Evolutionary conservation across 108 stramenopile species (phyloP).

Genomic region (Pseudonitzschia multistriata): DNA sequence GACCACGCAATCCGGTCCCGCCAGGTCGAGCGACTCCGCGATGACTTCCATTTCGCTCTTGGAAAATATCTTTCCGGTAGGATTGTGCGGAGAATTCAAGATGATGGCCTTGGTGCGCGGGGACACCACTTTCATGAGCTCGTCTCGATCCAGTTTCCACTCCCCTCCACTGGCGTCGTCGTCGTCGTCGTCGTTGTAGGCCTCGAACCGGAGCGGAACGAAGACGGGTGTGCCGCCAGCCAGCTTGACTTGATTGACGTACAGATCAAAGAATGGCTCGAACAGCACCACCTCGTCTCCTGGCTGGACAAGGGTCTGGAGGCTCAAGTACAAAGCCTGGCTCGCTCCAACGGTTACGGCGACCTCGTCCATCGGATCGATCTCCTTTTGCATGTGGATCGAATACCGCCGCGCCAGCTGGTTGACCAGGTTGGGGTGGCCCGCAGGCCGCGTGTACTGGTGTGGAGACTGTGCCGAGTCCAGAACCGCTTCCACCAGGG

Average conservation of each 20-base stretch:
- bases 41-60: constrained; percentile 85
- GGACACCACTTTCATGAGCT: constrained; percentile 72
- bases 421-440: constrained; percentile 89
- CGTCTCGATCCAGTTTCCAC: constrained; percentile 79
- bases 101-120: constrained; percentile 88
- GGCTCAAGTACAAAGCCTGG: constrained; percentile 84
- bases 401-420: constrained; percentile 87
- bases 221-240: constrained; percentile 81
- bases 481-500: constrained; percentile 62
- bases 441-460: constrained; percentile 96
- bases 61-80: constrained; percentile 96
- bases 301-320: constrained; percentile 83
- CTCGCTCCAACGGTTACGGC: constrained; percentile 95
- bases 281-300: constrained; percentile 95
- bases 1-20: constrained; percentile 74
- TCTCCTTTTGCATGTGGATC: constrained; percentile 71
- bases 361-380: constrained; percentile 85
- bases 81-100: constrained; percentile 98
- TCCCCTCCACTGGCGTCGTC: constrained; percentile 60
- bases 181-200: constrained; percentile 37
- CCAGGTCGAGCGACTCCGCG: constrained; percentile 71
- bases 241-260: constrained; percentile 82
- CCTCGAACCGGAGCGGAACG: constrained; percentile 77
- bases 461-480: constrained; percentile 69
- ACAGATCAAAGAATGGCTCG: constrained; percentile 98